Evolutionary conservation across 2,329 filamentous ascomycete species (phyloP), one percentile per base, ranked within the genome.

Genomic region (Pyrenophora tritici-repentis): DNA sequence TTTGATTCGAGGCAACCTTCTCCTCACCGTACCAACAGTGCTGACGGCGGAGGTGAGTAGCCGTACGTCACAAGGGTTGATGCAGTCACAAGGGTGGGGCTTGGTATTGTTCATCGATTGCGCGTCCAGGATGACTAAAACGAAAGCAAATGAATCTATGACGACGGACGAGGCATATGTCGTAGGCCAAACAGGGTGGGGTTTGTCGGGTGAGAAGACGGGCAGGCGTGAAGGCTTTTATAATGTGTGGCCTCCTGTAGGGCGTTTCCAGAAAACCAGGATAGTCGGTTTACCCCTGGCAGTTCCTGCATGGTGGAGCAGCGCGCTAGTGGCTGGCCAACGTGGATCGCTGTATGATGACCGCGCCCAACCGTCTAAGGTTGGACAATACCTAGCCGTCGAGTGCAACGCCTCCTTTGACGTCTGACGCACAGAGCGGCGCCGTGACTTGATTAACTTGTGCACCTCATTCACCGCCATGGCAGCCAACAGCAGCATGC

Each of bases 401-500:
- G 8, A 24, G 20, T 22, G 46, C 45, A 31, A 18, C 39, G 53
- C 48, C 57, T 60, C 59, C 52, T 55, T 56, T 53, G 43, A 49
- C 40, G 31, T 41, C 17, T 18, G 9, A 16, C 22, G 18, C 50
- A 33, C 18, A 24, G 22, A 24, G 22, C 1, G 22, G 22, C 8
- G 22, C 22, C 22, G 22, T 24, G 22, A 9, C 22, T 9, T 24
- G 22, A 24, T 24, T 6, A 14, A 18, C 16, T 20, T 40, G 18
- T 24, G 10, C 33, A 33, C 33, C 14, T 29, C 38, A 32, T n/a
- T 46, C 24, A 26, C 34, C 18, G 47, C 17, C 43, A 71, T 70
- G 66, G 58, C 62, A 37, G 57, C 58, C 24, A 65, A 65, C 44
- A 58, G 64, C 51, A 65, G 59, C 42, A 37, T 66, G 47, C 66